Evolutionary conservation across 2,329 filamentous ascomycete genomes (phyloP).

Genomic region (Fusarium robinianum): DNA sequence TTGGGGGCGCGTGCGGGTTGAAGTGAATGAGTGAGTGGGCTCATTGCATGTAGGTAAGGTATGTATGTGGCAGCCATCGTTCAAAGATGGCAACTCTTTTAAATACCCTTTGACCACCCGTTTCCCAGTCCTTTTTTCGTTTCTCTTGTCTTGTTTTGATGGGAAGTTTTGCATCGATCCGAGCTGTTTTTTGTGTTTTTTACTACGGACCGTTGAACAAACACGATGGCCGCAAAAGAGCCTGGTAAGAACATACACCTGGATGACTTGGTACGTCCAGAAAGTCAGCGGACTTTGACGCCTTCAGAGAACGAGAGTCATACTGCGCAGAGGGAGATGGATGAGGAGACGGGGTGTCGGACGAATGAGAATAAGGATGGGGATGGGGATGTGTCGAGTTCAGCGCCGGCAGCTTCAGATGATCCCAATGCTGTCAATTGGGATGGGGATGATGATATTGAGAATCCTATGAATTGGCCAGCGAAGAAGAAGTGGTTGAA

Average conservation of each 20-base stretch:
- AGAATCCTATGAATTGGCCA: conserved; percentile 70
- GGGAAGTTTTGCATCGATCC: too few relatives aligned
- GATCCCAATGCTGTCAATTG: conserved; percentile 33
- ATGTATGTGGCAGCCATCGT: too few relatives aligned
- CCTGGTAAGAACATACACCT: conserved; percentile 4
- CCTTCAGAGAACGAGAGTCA: conserved; percentile 8
- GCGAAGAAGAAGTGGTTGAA: conserved; percentile 48
- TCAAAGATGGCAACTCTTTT: conserved; percentile 2
- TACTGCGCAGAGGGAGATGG: background rate
- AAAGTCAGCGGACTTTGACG: conserved; percentile 28
- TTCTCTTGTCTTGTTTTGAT: too few relatives aligned
- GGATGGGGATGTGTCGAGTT: background rate
- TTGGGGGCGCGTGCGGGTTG: conserved; percentile 1
- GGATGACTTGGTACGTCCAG: conserved; percentile 12
- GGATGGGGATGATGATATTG: conserved; percentile 49
- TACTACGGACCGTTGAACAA: background rate
- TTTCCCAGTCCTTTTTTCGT: background rate
- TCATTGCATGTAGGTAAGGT: too few relatives aligned
- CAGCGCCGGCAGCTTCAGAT: too few relatives aligned
- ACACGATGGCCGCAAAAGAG: conserved; percentile 6
- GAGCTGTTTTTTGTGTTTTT: too few relatives aligned
- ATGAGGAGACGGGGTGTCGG: conserved; percentile 16
- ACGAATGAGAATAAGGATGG: background rate
- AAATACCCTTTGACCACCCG: conserved; percentile 7
- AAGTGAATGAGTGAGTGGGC: too few relatives aligned